Conservation (phyloP, 805 yeast species). For the Torulaspora indica region DNA sequence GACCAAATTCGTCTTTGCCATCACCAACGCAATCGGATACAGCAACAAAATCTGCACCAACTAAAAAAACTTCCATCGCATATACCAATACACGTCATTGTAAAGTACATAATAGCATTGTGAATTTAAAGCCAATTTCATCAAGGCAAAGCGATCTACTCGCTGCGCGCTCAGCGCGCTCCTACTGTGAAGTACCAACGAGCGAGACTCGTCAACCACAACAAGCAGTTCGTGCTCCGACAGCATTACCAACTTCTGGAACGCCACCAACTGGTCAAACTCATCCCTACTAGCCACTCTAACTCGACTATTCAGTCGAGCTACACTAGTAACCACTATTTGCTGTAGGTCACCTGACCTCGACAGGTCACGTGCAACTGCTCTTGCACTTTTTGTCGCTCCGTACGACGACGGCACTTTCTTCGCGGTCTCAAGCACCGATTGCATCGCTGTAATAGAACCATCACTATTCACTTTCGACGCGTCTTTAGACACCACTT, state of each 20-base stretch:
- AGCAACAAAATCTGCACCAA: slow-evolving; percentile 24
- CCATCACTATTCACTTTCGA: background rate
- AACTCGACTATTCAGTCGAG: slow-evolving; percentile 2
- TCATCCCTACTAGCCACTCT: slow-evolving; percentile 3
- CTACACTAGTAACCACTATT: background rate
- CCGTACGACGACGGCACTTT: background rate
- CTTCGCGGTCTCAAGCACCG: background rate
- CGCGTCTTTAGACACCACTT: background rate
- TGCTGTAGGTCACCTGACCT: background rate
- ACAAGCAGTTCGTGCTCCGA: slow-evolving; percentile 13
- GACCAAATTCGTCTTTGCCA: slow-evolving; percentile 34
- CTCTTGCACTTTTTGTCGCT: too few relatives aligned
- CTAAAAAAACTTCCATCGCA: slow-evolving; percentile 21
- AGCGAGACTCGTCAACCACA: background rate
- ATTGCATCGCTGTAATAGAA: background rate
- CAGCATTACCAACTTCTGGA: slow-evolving; percentile 1
- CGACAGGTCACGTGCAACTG: background rate
- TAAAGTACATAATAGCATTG: slow-evolving; percentile 16
- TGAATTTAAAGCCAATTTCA: slow-evolving; percentile 17
- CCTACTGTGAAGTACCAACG: slow-evolving; percentile 7
- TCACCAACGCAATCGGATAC: slow-evolving; percentile 29
- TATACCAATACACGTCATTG: slow-evolving; percentile 20
- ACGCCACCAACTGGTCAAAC: slow-evolving; percentile 7
- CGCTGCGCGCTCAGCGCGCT: background rate
- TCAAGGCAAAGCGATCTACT: background rate